Conservation (phyloP, 2,329 filamentous ascomycete genomes). For the Fusarium sp. region DNA sequence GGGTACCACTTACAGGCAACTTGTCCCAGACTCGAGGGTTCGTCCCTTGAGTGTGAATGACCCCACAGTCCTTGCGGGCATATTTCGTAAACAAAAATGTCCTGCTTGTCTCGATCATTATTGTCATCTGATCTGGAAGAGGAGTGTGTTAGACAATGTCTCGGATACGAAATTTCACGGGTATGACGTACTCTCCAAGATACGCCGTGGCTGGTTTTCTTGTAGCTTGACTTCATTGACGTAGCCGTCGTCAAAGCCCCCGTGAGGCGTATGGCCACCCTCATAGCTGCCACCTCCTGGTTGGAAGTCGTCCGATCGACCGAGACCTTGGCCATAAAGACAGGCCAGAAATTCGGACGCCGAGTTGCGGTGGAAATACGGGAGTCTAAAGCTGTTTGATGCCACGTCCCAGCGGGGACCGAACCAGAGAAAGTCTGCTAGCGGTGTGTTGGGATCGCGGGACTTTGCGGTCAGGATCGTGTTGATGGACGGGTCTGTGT, state of each 20-base stretch:
- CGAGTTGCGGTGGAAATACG: constrained; percentile 15
- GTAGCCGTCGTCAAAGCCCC: constrained; percentile 22
- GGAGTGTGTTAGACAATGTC: background rate
- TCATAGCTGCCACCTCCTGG: constrained; percentile 24
- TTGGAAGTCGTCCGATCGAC: constrained; percentile 17
- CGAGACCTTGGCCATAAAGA: constrained; percentile 14
- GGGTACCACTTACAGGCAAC: background rate
- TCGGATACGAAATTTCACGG: background rate
- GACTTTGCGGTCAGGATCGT: constrained; percentile 20
- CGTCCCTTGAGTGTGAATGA: constrained; percentile 21
- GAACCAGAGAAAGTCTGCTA: constrained; percentile 17
- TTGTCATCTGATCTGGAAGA: constrained; percentile 28
- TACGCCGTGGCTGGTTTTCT: constrained; percentile 17
- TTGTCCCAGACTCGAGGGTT: constrained; percentile 26
- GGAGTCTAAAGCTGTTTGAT: constrained; percentile 2
- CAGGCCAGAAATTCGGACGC: constrained; percentile 17
- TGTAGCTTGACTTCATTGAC: constrained; percentile 12
- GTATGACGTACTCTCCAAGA: constrained; percentile 12
- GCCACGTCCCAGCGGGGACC: constrained; percentile 12
- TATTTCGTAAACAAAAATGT: constrained; percentile 33
- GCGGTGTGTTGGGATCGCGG: background rate
- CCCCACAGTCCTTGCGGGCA: constrained; percentile 17
- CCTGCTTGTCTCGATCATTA: constrained; percentile 22
- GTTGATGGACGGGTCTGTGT: constrained; percentile 20
- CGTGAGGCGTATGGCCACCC: constrained; percentile 25